phyloP scores from a whole-genome alignment of 257 asterid species.

The Solanum chilense region DNA sequence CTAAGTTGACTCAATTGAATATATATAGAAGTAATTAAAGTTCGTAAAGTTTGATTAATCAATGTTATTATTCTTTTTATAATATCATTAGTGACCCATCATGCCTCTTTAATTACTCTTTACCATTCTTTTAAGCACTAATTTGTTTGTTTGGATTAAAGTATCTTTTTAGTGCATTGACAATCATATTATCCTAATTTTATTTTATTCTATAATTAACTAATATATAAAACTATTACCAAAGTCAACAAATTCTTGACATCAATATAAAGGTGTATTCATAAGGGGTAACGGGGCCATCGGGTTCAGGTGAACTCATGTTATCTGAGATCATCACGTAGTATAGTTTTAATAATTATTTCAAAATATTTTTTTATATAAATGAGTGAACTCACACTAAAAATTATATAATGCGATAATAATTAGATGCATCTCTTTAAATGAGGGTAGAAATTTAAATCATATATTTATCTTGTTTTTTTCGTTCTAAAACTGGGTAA shows the following conservation, averaged over 20 bases:
- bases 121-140: background rate
- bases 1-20: constrained; percentile 31
- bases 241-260: background rate
- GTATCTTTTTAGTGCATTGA: background rate
- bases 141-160: background rate
- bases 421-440: no score
- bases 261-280: no score
- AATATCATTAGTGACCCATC: background rate
- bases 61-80: background rate
- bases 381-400: no score
- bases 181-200: background rate
- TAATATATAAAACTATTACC: background rate
- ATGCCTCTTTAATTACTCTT: background rate
- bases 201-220: background rate
- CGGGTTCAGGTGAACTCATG: no score
- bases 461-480: no score
- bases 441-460: no score
- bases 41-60: background rate
- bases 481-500: no score
- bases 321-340: no score
- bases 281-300: no score
- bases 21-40: background rate
- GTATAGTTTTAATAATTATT: no score
- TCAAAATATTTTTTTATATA: no score
- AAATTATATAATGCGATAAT: no score